A percentile compares a stretch with the other conserved stretches of the same genome.
Evolutionary conservation across 2,329 filamentous ascomycete species (phyloP).

Genomic region (Sporothrix pallida): DNA sequence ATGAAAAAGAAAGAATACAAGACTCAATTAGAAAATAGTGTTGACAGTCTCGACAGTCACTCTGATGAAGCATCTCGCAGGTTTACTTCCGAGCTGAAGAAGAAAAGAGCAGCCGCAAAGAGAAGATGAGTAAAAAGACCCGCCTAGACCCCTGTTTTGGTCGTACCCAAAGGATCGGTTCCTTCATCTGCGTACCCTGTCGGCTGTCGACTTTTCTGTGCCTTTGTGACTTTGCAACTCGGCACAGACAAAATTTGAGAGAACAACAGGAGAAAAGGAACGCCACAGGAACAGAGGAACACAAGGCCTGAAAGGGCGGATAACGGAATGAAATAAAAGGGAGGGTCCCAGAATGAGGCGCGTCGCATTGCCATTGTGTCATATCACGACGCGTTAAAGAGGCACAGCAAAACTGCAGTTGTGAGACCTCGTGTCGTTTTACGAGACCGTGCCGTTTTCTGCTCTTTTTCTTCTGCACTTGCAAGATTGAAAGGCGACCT

Average conservation of each 20-base stretch:
- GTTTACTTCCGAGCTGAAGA: too few species aligned
- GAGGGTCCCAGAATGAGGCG: not conserved
- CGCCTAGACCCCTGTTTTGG: not conserved
- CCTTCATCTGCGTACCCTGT: constrained; percentile 7
- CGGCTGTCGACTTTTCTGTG: too few species aligned
- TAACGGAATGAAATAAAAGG: not conserved
- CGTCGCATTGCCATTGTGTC: not conserved
- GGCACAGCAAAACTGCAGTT: constrained; percentile 10
- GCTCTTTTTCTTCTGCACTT: too few species aligned
- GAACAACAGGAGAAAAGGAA: not conserved
- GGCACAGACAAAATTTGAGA: not conserved
- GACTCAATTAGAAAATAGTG: too few species aligned
- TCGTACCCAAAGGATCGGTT: constrained; percentile 20
- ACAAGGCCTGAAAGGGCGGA: too few species aligned
- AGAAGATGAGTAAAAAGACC: not conserved
- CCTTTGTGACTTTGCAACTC: not conserved
- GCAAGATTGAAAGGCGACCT: too few species aligned
- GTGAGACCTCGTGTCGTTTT: not conserved
- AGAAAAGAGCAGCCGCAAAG: too few species aligned
- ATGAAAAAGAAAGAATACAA: too few species aligned
- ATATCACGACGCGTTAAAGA: constrained; percentile 19
- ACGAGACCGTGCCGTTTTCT: not conserved
- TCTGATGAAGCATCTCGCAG: too few species aligned
- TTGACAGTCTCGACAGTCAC: too few species aligned
- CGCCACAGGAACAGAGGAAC: not conserved